Evolutionary conservation across 371 early-diverging fungal genomes (phyloP).

Genomic region (Mucor irregularis): DNA sequence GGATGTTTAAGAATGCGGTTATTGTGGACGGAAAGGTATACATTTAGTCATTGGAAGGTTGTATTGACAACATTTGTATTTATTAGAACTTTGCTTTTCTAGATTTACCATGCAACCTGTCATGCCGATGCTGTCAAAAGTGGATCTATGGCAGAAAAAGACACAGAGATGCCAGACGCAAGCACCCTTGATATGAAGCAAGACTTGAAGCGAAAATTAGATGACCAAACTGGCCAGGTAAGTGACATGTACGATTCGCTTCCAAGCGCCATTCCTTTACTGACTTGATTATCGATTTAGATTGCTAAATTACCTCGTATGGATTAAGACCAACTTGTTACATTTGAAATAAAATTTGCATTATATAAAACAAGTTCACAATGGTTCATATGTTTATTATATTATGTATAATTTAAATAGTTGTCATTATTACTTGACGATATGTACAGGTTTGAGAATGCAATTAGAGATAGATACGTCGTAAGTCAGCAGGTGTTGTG

Average conservation of each 20-base stretch:
- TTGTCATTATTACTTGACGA: too few relatives aligned
- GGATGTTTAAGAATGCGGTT: conserved; percentile 86
- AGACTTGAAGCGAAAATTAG: conserved; percentile 10
- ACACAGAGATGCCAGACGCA: conserved; percentile 18
- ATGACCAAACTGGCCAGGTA: conserved; percentile 8
- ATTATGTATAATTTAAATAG: too few relatives aligned
- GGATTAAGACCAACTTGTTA: not conserved
- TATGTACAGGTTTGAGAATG: too few relatives aligned
- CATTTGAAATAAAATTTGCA: not conserved
- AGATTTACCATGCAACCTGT: conserved; percentile 73
- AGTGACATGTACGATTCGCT: not conserved
- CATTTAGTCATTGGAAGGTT: too few relatives aligned
- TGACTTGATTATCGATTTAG: too few relatives aligned
- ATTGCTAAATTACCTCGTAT: not conserved
- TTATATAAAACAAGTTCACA: not conserved
- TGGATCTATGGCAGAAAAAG: conserved; percentile 12
- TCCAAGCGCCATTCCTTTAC: too few relatives aligned
- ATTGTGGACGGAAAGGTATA: conserved; percentile 66
- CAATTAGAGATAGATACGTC: conserved; percentile 82
- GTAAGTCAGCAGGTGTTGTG: conserved; percentile 80
- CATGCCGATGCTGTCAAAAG: conserved; percentile 58
- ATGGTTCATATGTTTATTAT: too few relatives aligned
- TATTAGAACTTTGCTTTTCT: not conserved
- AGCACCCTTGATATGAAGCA: too few relatives aligned
- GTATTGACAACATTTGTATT: too few relatives aligned